Percentiles rank a stretch among this genome's conserved stretches.
Conservation (phyloP, 495 filamentous ascomycete species). For the Melanomma pulvis-pyrius region DNA sequence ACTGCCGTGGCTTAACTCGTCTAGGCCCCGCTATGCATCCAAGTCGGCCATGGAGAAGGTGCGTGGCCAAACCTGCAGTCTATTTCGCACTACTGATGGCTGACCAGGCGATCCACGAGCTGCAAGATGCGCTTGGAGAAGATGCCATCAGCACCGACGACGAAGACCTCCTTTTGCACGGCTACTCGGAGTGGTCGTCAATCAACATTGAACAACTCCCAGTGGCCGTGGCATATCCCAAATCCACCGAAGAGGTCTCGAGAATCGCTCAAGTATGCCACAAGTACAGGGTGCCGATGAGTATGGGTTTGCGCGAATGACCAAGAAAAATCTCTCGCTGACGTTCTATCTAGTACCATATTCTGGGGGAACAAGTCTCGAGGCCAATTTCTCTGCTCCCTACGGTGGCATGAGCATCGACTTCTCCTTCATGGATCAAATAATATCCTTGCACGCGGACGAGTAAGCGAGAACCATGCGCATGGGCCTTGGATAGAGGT, state of each 20-base stretch:
- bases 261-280: slow-evolving; percentile 78
- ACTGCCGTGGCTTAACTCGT: slow-evolving; percentile 21
- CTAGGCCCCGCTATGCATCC: slow-evolving; percentile 39
- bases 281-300: slow-evolving; percentile 82
- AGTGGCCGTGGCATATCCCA: slow-evolving; percentile 80
- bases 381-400: slow-evolving; percentile 85
- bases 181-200: slow-evolving; percentile 88
- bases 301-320: slow-evolving; percentile 19
- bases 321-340: background rate
- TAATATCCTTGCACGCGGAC: slow-evolving; percentile 74
- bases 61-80: background rate
- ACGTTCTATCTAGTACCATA: slow-evolving; percentile 59
- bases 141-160: slow-evolving; percentile 81
- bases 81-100: slow-evolving; percentile 16
- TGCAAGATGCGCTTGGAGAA: slow-evolving; percentile 56
- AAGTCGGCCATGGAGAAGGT: slow-evolving; percentile 46
- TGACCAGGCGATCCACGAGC: slow-evolving; percentile 46
- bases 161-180: slow-evolving; percentile 78
- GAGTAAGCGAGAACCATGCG: slow-evolving; percentile 51
- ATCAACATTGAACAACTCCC: slow-evolving; percentile 76
- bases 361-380: slow-evolving; percentile 83
- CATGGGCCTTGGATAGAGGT: background rate
- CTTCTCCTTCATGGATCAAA: slow-evolving; percentile 82
- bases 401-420: slow-evolving; percentile 87
- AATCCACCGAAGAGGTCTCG: slow-evolving; percentile 77